Evolutionary conservation across 2,329 filamentous ascomycete species (phyloP).

Genomic region (Zymoseptoria pseudotritici): DNA sequence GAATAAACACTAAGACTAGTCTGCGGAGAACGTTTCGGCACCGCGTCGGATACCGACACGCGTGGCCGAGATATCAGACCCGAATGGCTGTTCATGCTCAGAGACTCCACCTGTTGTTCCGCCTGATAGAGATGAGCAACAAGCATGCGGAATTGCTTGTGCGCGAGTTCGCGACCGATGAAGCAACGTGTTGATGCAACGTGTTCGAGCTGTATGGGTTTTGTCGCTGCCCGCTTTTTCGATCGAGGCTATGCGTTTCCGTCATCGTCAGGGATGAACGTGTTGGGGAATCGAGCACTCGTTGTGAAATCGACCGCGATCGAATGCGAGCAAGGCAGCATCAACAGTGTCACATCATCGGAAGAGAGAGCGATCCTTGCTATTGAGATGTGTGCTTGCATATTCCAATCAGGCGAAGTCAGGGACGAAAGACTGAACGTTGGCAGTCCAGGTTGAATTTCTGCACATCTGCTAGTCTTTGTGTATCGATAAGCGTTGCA

Average conservation of each 20-base stretch:
- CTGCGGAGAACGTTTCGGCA: not conserved
- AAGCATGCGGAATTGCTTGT: not conserved
- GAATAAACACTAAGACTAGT: not conserved
- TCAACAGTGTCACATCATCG: not conserved
- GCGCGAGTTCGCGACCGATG: not conserved
- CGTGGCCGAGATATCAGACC: not conserved
- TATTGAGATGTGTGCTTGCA: not conserved
- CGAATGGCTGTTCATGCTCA: not conserved
- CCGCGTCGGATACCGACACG: not conserved
- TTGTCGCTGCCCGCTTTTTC: not conserved
- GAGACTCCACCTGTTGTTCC: too few species aligned
- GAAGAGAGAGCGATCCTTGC: not conserved
- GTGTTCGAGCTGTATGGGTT: not conserved
- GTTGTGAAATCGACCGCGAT: not conserved
- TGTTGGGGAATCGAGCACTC: too few species aligned
- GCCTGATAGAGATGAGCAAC: not conserved
- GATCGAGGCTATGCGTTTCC: not conserved
- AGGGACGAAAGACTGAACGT: too few species aligned
- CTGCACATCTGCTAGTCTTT: too few species aligned
- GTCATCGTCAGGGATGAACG: not conserved
- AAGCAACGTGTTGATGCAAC: not conserved
- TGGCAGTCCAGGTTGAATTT: too few species aligned
- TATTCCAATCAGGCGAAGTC: not conserved
- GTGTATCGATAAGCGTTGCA: too few species aligned
- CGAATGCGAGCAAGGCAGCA: not conserved